phyloP scores from a whole-genome alignment of 805 yeast species.

The Starmerella gropengiesseri region DNA sequence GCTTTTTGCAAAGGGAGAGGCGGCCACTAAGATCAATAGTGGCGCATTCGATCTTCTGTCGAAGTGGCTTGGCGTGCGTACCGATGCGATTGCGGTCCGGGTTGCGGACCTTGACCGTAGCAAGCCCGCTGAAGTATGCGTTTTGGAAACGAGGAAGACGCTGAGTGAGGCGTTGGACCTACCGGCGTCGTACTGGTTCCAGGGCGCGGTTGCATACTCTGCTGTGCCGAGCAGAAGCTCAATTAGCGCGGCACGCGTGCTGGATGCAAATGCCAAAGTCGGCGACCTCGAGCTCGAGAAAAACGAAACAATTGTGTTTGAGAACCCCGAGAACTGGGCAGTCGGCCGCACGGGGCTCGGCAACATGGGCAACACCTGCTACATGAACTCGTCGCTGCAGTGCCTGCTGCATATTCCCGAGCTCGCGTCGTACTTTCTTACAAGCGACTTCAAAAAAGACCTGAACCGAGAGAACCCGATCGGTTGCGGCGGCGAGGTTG shows the following conservation, averaged over 20 bases:
- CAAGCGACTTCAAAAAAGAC: constrained; percentile 48
- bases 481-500: constrained; percentile 76
- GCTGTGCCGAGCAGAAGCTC: not conserved
- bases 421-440: constrained; percentile 58
- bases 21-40: constrained; percentile 8
- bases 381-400: constrained; percentile 84
- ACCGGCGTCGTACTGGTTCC: not conserved
- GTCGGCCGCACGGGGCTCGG: constrained; percentile 79
- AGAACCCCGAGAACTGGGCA: constrained; percentile 77
- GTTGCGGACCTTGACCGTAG: constrained; percentile 8
- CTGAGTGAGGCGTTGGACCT: constrained; percentile 6
- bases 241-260: not conserved
- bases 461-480: constrained; percentile 69
- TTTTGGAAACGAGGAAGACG: not conserved
- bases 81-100: constrained; percentile 4
- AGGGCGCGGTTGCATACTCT: constrained; percentile 1
- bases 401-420: constrained; percentile 73
- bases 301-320: constrained; percentile 21
- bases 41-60: constrained; percentile 5
- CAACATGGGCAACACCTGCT: constrained; percentile 92
- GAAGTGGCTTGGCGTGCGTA: constrained; percentile 15
- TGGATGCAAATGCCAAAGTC: not conserved
- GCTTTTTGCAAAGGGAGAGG: constrained; percentile 11
- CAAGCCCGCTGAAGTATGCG: constrained; percentile 1
- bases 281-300: constrained; percentile 9